Evolutionary conservation across 2,329 filamentous ascomycete species (phyloP).

Genomic region (Penicillium sp.): DNA sequence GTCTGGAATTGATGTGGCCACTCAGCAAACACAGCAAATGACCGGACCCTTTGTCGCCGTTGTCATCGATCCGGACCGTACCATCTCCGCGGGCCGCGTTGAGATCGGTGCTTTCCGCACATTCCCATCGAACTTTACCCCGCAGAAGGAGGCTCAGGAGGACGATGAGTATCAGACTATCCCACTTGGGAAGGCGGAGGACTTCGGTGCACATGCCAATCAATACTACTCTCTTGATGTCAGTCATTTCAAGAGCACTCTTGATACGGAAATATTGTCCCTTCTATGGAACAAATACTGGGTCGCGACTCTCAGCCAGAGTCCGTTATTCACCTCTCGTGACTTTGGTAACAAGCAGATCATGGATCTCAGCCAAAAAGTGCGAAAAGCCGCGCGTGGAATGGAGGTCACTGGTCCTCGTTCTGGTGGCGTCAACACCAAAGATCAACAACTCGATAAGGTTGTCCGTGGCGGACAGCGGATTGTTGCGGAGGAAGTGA

Average conservation of each 20-base stretch:
- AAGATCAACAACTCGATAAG: slow-evolving; percentile 52
- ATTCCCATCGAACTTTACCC: slow-evolving; percentile 72
- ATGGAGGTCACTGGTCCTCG: slow-evolving; percentile 36
- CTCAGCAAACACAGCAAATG: slow-evolving; percentile 84
- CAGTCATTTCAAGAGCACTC: slow-evolving; percentile 88
- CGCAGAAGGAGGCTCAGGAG: slow-evolving; percentile 48
- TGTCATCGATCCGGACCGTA: slow-evolving; percentile 94
- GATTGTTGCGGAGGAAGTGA: slow-evolving; percentile 57
- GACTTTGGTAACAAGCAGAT: slow-evolving; percentile 94
- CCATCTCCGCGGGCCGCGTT: slow-evolving; percentile 89
- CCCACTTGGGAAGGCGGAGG: slow-evolving; percentile 87
- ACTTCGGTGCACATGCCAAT: slow-evolving; percentile 89
- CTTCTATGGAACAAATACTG: slow-evolving; percentile 95
- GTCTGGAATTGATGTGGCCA: slow-evolving; percentile 90
- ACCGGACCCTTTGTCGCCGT: slow-evolving; percentile 92
- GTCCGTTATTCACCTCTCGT: slow-evolving; percentile 84
- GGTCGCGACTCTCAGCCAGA: slow-evolving; percentile 93
- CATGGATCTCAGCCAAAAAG: slow-evolving; percentile 79
- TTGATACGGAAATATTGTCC: slow-evolving; percentile 83
- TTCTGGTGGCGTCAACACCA: slow-evolving; percentile 31
- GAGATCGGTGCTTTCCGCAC: slow-evolving; percentile 97
- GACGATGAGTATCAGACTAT: slow-evolving; percentile 57
- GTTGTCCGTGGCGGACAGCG: slow-evolving; percentile 58
- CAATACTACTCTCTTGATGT: slow-evolving; percentile 91
- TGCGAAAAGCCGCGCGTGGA: slow-evolving; percentile 61